Evolutionary conservation across 2,329 filamentous ascomycete genomes (phyloP).

Genomic region (Arthrobotrys pseudoclavata): DNA sequence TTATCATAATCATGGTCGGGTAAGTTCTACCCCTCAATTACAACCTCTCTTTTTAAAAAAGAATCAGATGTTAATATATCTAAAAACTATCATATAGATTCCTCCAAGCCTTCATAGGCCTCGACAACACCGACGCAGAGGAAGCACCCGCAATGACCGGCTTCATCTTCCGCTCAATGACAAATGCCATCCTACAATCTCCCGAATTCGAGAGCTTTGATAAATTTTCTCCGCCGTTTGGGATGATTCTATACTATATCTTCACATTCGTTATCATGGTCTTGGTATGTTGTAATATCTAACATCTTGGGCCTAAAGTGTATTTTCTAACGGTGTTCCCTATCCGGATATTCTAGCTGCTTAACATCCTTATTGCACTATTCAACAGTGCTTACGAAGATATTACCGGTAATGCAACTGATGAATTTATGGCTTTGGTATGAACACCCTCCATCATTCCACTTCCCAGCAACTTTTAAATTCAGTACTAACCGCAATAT

Average conservation of each 20-base stretch:
- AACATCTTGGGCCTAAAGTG: conserved; percentile 66
- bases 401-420: conserved; percentile 90
- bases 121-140: conserved; percentile 75
- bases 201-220: conserved; percentile 93
- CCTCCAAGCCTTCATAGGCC: conserved; percentile 91
- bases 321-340: background rate
- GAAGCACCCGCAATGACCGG: conserved; percentile 73
- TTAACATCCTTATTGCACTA: conserved; percentile 96
- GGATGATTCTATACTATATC: conserved; percentile 94
- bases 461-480: background rate
- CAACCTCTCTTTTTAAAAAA: background rate
- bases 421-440: conserved; percentile 88
- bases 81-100: conserved; percentile 70
- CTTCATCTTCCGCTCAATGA: conserved; percentile 85
- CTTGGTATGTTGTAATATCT: conserved; percentile 66
- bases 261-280: conserved; percentile 99
- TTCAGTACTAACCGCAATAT: background rate
- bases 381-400: conserved; percentile 98
- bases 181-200: conserved; percentile 90
- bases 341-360: conserved; percentile 62
- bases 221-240: conserved; percentile 90
- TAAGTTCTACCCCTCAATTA: background rate
- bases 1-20: conserved; percentile 83
- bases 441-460: conserved; percentile 14
- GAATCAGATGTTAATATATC: conserved; percentile 52